phyloP scores from a whole-genome alignment of 768 basidiomycete species.

The Tremella fuciformis region DNA sequence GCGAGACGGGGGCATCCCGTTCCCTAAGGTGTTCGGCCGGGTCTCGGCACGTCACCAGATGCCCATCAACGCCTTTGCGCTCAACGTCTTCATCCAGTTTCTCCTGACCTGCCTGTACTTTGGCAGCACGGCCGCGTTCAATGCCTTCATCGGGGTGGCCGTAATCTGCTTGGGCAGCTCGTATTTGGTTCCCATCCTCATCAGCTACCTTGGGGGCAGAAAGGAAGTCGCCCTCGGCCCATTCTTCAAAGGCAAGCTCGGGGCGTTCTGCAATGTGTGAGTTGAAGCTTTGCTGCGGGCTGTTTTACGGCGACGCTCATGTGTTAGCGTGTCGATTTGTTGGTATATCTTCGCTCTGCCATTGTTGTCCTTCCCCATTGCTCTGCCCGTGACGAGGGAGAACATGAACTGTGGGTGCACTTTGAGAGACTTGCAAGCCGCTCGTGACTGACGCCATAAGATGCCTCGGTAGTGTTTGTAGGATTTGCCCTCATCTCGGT shows the following conservation, averaged over 20 bases:
- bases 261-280: slow-evolving; percentile 55
- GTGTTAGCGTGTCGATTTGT: slow-evolving; percentile 54
- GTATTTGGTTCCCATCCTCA: slow-evolving; percentile 61
- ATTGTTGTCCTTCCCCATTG: slow-evolving; percentile 65
- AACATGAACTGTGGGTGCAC: slow-evolving; percentile 57
- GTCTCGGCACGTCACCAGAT: slow-evolving; percentile 55
- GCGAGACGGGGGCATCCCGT: slow-evolving; percentile 64
- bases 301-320: slow-evolving; percentile 1
- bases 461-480: slow-evolving; percentile 66
- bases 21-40: slow-evolving; percentile 56
- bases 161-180: slow-evolving; percentile 65
- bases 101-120: slow-evolving; percentile 64
- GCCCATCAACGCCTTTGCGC: slow-evolving; percentile 62
- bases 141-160: slow-evolving; percentile 64
- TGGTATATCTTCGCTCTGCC: slow-evolving; percentile 64
- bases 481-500: slow-evolving; percentile 61
- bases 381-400: slow-evolving; percentile 58
- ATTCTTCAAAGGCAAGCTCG: slow-evolving; percentile 56
- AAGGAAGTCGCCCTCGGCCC: slow-evolving; percentile 57
- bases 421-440: not conserved
- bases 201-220: slow-evolving; percentile 57
- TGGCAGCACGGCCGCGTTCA: slow-evolving; percentile 60
- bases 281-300: not conserved
- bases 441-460: slow-evolving; percentile 44
- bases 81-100: slow-evolving; percentile 61